Evolutionary conservation across 2,329 filamentous ascomycete species (phyloP), one percentile per base, ranked within the genome.

Genomic region (Blumeria graminis): DNA sequence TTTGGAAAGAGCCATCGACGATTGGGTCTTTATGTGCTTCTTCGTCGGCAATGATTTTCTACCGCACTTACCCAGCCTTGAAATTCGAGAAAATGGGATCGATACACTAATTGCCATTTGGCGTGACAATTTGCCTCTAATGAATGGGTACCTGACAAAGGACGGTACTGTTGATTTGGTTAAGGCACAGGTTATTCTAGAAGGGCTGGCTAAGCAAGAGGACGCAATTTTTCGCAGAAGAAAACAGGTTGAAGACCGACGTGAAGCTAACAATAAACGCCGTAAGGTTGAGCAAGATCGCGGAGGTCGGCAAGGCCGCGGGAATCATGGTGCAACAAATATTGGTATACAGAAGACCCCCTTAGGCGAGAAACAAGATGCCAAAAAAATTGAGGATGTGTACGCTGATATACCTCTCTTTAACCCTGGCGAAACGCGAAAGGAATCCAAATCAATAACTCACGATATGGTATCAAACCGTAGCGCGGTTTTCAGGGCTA

Each of bases 1-100:
- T 67, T 74, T 98, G 48, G 92, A 98, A 69, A 81, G 92, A 61
- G 89, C 89, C 32, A 78, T 96, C 58, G 92, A 96, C 69, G 90
- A 96, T 67, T 96, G 90, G 92, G 87, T 96, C 13, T 96, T 96
- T 68, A 92, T 96, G 81, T 96, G 90, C 71, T 96, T 93, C 71
- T 96, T 96, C 67, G 90, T 96, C 57, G 90, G 90, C 62, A 98
- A 98, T 69, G 93, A 98, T 72, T 98, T 98, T 71, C 72, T 98
- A 62, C 92, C 92, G 55, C 92, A 98, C 74, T 74, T 98, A 58
- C 92, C 92, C n/a, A 94, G 90, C 64, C 76, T 98, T 58, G 92
- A 96, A 68, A 96, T 98, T 67, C 81, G 92, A 59, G 92, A 98
- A 66, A 89, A 95, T 67, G 90, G 90, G 53, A 98, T 98, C 65